Conservation (phyloP, 2,329 filamentous ascomycete genomes). For the Aspergillus sp. region DNA sequence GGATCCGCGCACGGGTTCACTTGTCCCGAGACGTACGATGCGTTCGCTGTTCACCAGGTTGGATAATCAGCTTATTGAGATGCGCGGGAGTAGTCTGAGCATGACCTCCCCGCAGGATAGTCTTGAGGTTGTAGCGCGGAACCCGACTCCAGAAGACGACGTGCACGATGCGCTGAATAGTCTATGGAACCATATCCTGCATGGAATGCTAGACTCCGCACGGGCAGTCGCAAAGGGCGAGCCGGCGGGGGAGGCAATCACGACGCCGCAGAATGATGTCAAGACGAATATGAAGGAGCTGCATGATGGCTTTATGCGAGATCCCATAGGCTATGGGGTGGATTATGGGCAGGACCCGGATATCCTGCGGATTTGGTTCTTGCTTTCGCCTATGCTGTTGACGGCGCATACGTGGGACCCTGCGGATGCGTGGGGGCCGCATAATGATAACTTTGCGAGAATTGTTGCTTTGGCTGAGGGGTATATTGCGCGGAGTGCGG, state of each 20-base stretch:
- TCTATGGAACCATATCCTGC: constrained; percentile 4
- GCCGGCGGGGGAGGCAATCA: background rate
- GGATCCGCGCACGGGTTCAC: background rate
- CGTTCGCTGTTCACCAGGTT: constrained; percentile 1
- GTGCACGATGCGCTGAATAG: constrained; percentile 4
- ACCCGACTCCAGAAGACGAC: background rate
- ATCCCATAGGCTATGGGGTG: background rate
- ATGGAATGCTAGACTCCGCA: constrained; percentile 1
- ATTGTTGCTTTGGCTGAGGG: constrained; percentile 1
- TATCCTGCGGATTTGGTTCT: constrained; percentile 5
- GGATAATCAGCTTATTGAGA: constrained; percentile 12
- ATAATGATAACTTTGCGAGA: constrained; percentile 2
- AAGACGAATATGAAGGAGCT: background rate
- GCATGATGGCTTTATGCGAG: background rate
- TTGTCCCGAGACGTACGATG: background rate
- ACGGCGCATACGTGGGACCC: constrained; percentile 6
- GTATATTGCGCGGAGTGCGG: background rate
- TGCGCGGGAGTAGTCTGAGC: background rate
- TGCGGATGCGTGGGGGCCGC: constrained; percentile 3
- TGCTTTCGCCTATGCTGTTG: constrained; percentile 1
- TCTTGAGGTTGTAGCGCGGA: background rate
- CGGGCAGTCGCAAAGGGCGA: background rate
- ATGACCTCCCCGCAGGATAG: background rate
- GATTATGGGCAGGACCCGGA: constrained; percentile 4
- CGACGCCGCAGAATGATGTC: background rate